Evolutionary conservation across 1,284 basidiomycete species (phyloP), one percentile per base, ranked within the genome.

Genomic region (Ustilago crameri): DNA sequence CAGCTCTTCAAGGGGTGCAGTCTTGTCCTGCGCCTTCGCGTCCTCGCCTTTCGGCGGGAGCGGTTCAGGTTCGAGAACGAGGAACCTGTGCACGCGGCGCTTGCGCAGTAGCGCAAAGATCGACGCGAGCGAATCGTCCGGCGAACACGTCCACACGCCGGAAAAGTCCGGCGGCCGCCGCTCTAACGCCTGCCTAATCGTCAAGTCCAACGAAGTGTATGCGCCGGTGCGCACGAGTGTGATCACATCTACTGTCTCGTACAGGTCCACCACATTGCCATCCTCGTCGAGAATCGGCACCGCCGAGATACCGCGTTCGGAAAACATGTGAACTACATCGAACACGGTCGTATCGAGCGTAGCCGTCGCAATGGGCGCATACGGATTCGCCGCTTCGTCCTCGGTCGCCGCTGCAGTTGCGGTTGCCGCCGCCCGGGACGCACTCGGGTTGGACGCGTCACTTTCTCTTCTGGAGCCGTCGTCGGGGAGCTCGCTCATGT

Each of bases 181-280:
- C 70, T 90, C 91, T 51, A 99, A 87, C 1, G 96, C 96, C 84
- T 95, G 92, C 18, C 90, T 89, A 74, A 99, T 93, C n/a, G 92
- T 98, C 50, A 97, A 86, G 84, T 98, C 95, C 3, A 99, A 88
- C 3, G 92, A 90, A 80, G 95, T 92, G 84, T 98, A 98, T 8
- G 91, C 93, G 53, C 95, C 95, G 15, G 93, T 88, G n/a, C 94
- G 90, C 37, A 98, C 93, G 4, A 84, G 72, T 10, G 76, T 78
- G 71, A 98, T 96, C 49, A 98, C 95, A 85, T 99, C 96, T 20
- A 99, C 96, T 2, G 95, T 97, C 85, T 99, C 96, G 84, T 98
- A 99, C 43, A 99, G 85, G 83, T 99, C 95, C 59, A 98, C 89
- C 32, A 98, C 96, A 57, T 95, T 89, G 9, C 95, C 96, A 3